Base-by-base conservation (phyloP, 768 basidiomycete genomes). In the Xanthoconium stramineum region DNA sequence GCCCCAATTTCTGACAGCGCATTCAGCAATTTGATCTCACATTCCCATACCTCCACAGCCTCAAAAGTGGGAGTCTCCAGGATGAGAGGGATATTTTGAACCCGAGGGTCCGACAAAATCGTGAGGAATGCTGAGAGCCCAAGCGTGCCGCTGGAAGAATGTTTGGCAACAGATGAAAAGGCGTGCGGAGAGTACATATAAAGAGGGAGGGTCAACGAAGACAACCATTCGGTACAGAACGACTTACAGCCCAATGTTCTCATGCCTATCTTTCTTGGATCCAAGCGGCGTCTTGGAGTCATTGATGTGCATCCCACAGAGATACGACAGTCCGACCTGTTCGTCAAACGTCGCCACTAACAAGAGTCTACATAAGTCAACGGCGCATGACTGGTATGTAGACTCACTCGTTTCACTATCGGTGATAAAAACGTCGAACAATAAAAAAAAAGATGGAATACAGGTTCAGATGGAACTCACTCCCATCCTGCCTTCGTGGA, bases 221-320 rank as follows among this genome's bases (percentile, higher is more conserved):
- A 39, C 39, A 40, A 36, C 10, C 5, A 13, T 32, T 36, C n/a
- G 37, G 14, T 7, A 17, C 52, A 37, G 1, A 35, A 46, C 39
- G 6, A 78, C 88, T 59, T 65, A 90, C 88, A 89, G 68, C 20
- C 93, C 93, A 37, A 94, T 85, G 58, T 91, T 94, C 69, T 92
- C 85, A 61, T 94, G 93, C 38, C 89, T 73, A 63, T 94, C 93
- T 60, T 83, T 85, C 61, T 80, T 85, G 13, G 86, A 85, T 4
- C 76, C 80, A 13, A 83, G 75, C 1, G 73, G 75, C 10, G 79
- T 80, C 68, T 91, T 90, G 13, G 88, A 89, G 67, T 94, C 92
- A 65, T 95, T 95, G 44, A 94, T 66, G 64, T 95, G 93, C 81
- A 94, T 87, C 1, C 86, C 92, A 5, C 83, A 79, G 15, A 94